Base-by-base conservation (phyloP, 2,329 filamentous ascomycete species). In the Whalleya microplaca region DNA sequence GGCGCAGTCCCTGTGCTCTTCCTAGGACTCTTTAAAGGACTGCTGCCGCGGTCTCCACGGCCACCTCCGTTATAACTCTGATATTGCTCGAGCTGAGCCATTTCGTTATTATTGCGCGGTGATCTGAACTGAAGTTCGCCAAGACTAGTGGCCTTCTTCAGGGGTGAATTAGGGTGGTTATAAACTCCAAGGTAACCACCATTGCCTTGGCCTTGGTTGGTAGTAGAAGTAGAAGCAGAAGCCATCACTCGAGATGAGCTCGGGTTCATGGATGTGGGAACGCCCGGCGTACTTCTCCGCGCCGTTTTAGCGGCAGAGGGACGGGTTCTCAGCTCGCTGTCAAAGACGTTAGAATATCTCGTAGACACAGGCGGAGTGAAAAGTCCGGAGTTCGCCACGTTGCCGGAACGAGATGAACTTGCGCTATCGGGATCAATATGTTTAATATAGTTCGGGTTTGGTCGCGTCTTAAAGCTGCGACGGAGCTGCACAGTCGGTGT, bases 161-260 rank as follows among this genome's bases (percentile, higher is more conserved):
- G 73, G 0, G 94, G 94, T 10, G 91, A 96, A 41, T 88, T 89
- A 5, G 87, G 86, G 71, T 96, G 91, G 5, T 83, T 88, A 72
- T 87, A 92, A 1, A 96, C 82, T 14, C 93, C 92, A 48, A 96
- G 78, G 69, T 83, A 94, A 2, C 93, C 92, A 16, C 92, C 92
- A 56, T 70, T 71, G 6, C 69, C 67, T 9, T 55, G 49, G 6
- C 69, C 67, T 9, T 55, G 49, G 16, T 46, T 53, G 43, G 53
- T 45, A 23, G 61, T 63, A 19, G 60, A 63, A 5, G 64, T 67
- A 23, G 64, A 56, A 23, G 62, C 58, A 3, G 68, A 64, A 14
- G 63, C 45, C 19, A 58, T 55, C 6, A 64, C 42, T 51, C 59
- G 64, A 29, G 63, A 65, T 40, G 63, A 53, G 47, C 59, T 59